A percentile compares a stretch with the other conserved stretches of the same genome.
Conservation (phyloP, 139 green algal genomes). For the Spirogloea muscicola region DNA sequence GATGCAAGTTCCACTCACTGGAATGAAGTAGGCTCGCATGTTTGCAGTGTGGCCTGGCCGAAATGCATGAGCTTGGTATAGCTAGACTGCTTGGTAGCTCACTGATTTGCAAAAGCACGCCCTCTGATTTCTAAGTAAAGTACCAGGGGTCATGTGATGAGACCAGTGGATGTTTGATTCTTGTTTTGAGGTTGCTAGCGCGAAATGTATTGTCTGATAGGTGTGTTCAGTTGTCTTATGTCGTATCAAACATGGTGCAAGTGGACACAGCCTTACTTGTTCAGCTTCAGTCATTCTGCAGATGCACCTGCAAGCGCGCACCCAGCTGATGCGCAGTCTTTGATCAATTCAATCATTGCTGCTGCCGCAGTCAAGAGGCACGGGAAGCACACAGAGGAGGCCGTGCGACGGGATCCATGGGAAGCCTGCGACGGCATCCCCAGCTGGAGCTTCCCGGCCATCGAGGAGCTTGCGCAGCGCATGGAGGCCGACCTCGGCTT, state of each 20-base stretch:
- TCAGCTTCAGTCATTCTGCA: no score
- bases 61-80: no score
- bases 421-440: constrained; percentile 4
- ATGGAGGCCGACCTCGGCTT: constrained; percentile 8
- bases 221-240: background rate
- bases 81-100: no score
- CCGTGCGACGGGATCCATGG: constrained; percentile 11
- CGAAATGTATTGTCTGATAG: background rate
- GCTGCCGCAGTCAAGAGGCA: constrained; percentile 11
- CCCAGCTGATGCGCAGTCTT: no score
- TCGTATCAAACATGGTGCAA: background rate
- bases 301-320: no score
- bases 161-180: no score
- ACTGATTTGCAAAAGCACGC: no score
- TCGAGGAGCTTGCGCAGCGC: constrained; percentile 22
- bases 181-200: background rate
- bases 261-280: no score
- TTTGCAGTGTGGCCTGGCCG: background rate
- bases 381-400: background rate
- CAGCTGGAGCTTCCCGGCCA: constrained; percentile 31
- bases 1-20: background rate
- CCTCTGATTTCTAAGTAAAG: no score
- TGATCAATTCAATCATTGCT: background rate
- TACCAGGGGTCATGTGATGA: no score
- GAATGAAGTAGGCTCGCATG: background rate